Evolutionary conservation across 345 rosid genomes (phyloP).

Genomic region (Eutrema yunnanense): DNA sequence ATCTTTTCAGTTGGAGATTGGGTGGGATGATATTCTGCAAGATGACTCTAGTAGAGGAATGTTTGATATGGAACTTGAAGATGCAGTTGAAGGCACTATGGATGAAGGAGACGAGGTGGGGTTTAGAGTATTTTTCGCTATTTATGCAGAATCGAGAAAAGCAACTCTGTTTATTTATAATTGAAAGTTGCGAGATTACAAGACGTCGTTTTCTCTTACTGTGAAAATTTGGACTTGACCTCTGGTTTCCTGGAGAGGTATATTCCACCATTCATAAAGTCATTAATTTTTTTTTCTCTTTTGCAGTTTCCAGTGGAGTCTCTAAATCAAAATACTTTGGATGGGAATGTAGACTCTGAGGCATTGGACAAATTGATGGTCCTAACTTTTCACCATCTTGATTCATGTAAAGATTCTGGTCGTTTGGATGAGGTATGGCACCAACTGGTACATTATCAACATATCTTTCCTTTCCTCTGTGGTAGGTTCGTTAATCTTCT

Average conservation of each 20-base stretch:
- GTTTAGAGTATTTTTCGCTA: not conserved
- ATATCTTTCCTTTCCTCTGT: not conserved
- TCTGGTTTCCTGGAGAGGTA: not conserved
- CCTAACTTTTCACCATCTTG: constrained; percentile 60
- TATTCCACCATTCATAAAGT: not conserved
- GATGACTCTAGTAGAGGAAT: constrained; percentile 65
- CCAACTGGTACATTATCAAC: not conserved
- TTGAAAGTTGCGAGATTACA: not conserved
- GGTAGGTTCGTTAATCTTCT: not conserved
- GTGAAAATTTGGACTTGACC: not conserved
- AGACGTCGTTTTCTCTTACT: not conserved
- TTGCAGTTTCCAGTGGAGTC: constrained; percentile 40
- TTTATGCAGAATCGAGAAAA: not conserved
- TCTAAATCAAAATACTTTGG: constrained; percentile 35
- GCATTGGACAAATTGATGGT: constrained; percentile 64
- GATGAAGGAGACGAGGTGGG: constrained; percentile 46
- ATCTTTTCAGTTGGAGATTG: constrained; percentile 48
- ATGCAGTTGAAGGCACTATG: constrained; percentile 30
- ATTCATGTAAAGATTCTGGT: constrained; percentile 45
- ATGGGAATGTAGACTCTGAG: constrained; percentile 46
- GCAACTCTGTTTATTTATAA: not conserved
- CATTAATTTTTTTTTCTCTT: not conserved
- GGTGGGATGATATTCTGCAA: constrained; percentile 60
- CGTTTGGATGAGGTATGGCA: constrained; percentile 55
- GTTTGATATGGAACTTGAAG: constrained; percentile 72